Evolutionary conservation across 495 filamentous ascomycete species (phyloP).

Genomic region (Xylaria cubensis): DNA sequence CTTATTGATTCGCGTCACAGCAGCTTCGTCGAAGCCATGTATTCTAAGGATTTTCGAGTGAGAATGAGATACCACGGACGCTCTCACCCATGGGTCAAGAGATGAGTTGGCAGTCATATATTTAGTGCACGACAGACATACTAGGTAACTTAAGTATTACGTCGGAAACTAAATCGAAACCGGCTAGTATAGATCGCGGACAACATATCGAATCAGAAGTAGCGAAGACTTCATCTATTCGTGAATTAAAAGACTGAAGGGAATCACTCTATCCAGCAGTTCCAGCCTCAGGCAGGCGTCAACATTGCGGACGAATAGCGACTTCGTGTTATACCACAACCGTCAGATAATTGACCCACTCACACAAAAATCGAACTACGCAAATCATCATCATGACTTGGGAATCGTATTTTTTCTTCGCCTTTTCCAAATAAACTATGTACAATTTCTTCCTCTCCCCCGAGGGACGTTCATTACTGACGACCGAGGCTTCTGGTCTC

Average conservation of each 20-base stretch:
- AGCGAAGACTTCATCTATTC: background rate
- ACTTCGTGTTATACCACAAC: background rate
- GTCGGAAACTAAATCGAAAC: background rate
- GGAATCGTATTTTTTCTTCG: background rate
- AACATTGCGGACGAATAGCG: background rate
- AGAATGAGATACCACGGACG: background rate
- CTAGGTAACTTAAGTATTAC: background rate
- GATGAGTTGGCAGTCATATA: background rate
- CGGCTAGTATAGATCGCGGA: background rate
- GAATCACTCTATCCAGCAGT: background rate
- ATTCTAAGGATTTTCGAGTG: background rate
- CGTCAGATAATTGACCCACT: no score
- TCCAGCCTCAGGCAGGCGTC: background rate
- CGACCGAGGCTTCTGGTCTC: conserved; percentile 18
- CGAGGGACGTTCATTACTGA: conserved; percentile 10
- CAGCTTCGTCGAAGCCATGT: background rate
- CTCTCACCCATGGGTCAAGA: background rate
- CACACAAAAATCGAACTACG: background rate
- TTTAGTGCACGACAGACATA: background rate
- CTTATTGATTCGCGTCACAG: background rate
- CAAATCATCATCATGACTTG: background rate
- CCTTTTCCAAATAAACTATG: background rate
- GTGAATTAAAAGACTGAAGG: background rate
- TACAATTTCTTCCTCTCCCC: conserved; percentile 3
- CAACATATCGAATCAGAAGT: background rate